Percentiles rank a stretch among this genome's conserved stretches.
Evolutionary conservation across 2,329 filamentous ascomycete genomes (phyloP).

Genomic region (Aureobasidium sp.): DNA sequence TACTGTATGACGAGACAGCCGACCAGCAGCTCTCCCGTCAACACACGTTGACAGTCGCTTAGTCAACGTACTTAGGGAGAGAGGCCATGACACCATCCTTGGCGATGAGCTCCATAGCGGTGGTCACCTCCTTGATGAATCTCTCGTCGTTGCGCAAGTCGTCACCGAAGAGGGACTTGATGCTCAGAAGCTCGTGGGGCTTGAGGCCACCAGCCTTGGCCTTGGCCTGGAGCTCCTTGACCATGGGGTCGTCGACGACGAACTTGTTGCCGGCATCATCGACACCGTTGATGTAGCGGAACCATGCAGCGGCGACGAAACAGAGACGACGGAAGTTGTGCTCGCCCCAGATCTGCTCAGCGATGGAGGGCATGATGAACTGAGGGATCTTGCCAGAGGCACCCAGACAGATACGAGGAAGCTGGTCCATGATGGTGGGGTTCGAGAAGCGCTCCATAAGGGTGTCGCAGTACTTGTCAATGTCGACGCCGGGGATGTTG

Average conservation of each 20-base stretch:
- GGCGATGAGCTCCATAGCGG: conserved; percentile 39
- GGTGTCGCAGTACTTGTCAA: conserved; percentile 45
- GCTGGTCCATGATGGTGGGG: conserved; percentile 48
- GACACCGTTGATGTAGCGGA: conserved; percentile 43
- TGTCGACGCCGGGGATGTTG: conserved; percentile 41
- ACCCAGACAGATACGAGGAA: conserved; percentile 43
- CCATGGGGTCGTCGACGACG: conserved; percentile 41
- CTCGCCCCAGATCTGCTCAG: conserved; percentile 38
- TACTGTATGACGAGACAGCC: not conserved
- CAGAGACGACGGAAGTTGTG: conserved; percentile 36
- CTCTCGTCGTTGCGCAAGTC: conserved; percentile 41
- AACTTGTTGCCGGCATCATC: conserved; percentile 39
- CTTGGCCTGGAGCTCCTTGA: conserved; percentile 38
- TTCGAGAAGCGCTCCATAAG: conserved; percentile 48
- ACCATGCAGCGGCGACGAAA: conserved; percentile 43
- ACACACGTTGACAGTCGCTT: not conserved
- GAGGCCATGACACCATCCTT: conserved; percentile 42
- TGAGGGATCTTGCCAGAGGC: conserved; percentile 47
- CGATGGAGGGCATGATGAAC: conserved; percentile 42
- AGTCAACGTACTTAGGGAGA: conserved; percentile 36
- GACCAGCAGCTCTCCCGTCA: conserved; percentile 3
- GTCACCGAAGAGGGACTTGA: conserved; percentile 43
- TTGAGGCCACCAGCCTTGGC: conserved; percentile 36
- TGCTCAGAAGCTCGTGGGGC: conserved; percentile 36
- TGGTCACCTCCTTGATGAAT: conserved; percentile 39